A percentile compares a stretch with the other conserved stretches of the same genome.
Conservation (phyloP, 2,329 filamentous ascomycete species). For the Thelonectria rubi region DNA sequence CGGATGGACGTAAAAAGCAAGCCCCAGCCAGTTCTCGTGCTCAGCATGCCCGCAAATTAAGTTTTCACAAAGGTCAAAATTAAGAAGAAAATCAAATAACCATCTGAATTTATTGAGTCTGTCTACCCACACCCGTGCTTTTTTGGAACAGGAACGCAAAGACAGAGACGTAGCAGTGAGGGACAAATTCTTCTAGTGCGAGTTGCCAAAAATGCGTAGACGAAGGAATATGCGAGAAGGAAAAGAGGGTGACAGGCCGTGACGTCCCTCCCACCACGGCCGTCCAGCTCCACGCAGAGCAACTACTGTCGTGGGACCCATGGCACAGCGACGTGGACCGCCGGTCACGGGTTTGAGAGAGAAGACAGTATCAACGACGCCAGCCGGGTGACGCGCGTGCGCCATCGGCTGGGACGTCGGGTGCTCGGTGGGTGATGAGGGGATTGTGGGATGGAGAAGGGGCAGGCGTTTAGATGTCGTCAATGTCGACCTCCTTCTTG, state of each 20-base stretch:
- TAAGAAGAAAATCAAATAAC: conserved; percentile 31
- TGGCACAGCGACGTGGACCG: conserved; percentile 19
- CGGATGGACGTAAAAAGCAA: not conserved
- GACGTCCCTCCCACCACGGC: conserved; percentile 71
- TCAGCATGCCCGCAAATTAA: not conserved
- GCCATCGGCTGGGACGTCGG: conserved; percentile 30
- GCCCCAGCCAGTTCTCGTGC: not conserved
- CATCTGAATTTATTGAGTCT: conserved; percentile 38
- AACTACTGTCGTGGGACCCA: conserved; percentile 59
- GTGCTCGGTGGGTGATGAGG: conserved; percentile 35
- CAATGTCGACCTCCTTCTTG: conserved; percentile 87
- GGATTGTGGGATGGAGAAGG: conserved; percentile 13
- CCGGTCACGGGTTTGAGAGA: conserved; percentile 61
- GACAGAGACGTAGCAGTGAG: conserved; percentile 37
- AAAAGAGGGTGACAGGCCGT: conserved; percentile 50
- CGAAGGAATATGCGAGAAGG: conserved; percentile 34
- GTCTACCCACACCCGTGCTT: conserved; percentile 37
- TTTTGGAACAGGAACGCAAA: conserved; percentile 34
- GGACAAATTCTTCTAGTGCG: conserved; percentile 40
- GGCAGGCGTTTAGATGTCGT: conserved; percentile 78
- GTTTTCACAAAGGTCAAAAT: conserved; percentile 7
- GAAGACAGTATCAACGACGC: conserved; percentile 67
- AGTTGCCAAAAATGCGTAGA: conserved; percentile 24
- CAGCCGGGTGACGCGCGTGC: conserved; percentile 11
- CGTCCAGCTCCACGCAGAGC: conserved; percentile 47